Percentiles rank a stretch among this genome's conserved stretches.
Conservation (phyloP, 352 stramenopile species). For the Phytopythium oedochilum region DNA sequence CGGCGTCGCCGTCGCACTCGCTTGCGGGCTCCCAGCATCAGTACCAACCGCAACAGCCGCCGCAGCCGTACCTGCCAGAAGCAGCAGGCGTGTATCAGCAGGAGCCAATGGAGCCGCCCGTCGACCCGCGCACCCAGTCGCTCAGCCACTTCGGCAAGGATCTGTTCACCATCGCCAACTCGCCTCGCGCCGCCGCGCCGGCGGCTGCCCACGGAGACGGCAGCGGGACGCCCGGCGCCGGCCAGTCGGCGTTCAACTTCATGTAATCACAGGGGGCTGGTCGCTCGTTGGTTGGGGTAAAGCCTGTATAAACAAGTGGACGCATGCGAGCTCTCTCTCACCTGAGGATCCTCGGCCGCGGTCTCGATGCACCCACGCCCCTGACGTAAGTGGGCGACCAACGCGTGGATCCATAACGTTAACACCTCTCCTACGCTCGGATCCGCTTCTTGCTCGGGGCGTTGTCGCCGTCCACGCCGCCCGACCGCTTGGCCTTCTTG, state of each 20-base stretch:
- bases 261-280: constrained; percentile 60
- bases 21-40: constrained; percentile 15
- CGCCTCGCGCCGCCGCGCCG: constrained; percentile 37
- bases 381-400: too few species aligned
- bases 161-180: constrained; percentile 83
- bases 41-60: constrained; percentile 5
- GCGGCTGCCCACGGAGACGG: constrained; percentile 12
- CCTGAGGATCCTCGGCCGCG: neutral
- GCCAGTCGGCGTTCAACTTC: constrained; percentile 85
- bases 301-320: neutral
- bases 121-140: constrained; percentile 58
- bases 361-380: too few species aligned
- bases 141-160: constrained; percentile 83
- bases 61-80: constrained; percentile 18
- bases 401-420: neutral
- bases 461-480: neutral
- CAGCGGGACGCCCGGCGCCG: constrained; percentile 12
- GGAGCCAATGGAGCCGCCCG: constrained; percentile 9
- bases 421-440: constrained; percentile 12
- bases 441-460: constrained; percentile 19
- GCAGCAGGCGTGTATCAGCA: constrained; percentile 1
- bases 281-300: neutral
- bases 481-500: constrained; percentile 31
- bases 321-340: neutral
- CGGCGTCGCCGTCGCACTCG: constrained; percentile 21